Conservation (phyloP, 1,284 basidiomycete genomes). For the Xerocomus amazonicus region DNA sequence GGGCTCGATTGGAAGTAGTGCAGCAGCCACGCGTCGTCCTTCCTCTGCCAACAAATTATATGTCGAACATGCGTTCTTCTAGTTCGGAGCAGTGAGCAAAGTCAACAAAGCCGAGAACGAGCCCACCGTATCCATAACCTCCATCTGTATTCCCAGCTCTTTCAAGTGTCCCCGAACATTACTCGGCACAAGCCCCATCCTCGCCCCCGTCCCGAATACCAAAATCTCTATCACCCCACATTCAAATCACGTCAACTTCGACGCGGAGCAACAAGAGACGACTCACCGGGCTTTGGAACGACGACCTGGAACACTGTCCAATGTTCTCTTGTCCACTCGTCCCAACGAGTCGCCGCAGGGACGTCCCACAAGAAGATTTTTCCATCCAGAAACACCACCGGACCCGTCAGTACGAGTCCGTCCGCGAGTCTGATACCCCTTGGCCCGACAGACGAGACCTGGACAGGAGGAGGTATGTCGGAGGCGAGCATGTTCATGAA, state of each 20-base stretch:
- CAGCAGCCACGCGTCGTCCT: conserved; percentile 87
- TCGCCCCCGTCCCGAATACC: conserved; percentile 82
- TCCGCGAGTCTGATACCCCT: conserved; percentile 66
- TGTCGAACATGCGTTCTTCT: conserved; percentile 83
- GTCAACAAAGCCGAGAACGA: background rate
- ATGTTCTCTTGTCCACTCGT: conserved; percentile 68
- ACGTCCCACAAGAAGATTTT: conserved; percentile 91
- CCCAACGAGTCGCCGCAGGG: conserved; percentile 44
- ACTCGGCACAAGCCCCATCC: conserved; percentile 69
- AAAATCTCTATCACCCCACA: conserved; percentile 68
- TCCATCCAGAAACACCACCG: conserved; percentile 83
- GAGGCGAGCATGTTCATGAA: conserved; percentile 74
- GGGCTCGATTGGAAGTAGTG: conserved; percentile 60
- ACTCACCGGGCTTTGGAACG: conserved; percentile 78
- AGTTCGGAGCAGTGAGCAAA: background rate
- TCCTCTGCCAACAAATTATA: conserved; percentile 94
- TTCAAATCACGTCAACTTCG: background rate
- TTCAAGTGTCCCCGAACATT: conserved; percentile 68
- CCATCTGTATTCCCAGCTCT: conserved; percentile 82
- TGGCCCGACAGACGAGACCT: conserved; percentile 59
- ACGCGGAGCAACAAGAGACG: background rate
- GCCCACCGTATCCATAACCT: conserved; percentile 90
- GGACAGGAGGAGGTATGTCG: conserved; percentile 64
- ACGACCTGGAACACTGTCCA: conserved; percentile 81
- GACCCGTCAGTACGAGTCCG: conserved; percentile 73